Percentiles rank a stretch among this genome's conserved stretches.
Evolutionary conservation across 192 early-diverging fungal species (phyloP).

Genomic region (Phycomyces blakesleeanus): DNA sequence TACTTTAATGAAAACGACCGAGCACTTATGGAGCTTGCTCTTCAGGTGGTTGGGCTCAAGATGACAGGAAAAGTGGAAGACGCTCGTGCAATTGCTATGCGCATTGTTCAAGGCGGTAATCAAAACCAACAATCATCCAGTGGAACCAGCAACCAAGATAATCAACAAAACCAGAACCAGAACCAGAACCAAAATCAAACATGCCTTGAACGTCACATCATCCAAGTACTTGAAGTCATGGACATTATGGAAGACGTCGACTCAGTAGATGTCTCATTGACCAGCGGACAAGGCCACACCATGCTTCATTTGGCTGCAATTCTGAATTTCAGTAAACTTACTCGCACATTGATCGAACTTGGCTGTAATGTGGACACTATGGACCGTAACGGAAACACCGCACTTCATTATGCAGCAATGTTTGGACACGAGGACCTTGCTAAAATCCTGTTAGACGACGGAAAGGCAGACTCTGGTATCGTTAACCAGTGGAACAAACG

Average conservation of each 20-base stretch:
- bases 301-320: conserved; percentile 66
- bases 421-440: conserved; percentile 40
- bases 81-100: conserved; percentile 64
- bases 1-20: conserved; percentile 64
- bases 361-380: conserved; percentile 44
- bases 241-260: conserved; percentile 38
- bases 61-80: conserved; percentile 73
- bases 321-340: conserved; percentile 53
- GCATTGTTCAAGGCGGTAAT: conserved; percentile 45
- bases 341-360: conserved; percentile 37
- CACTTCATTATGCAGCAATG: conserved; percentile 60
- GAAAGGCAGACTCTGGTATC: conserved; percentile 11
- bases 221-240: conserved; percentile 35
- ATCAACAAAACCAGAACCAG: conserved; percentile 24
- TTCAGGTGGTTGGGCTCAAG: conserved; percentile 80
- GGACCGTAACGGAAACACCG: conserved; percentile 66
- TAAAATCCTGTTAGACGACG: conserved; percentile 45
- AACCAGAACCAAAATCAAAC: conserved; percentile 36
- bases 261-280: conserved; percentile 32
- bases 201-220: conserved; percentile 40
- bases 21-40: conserved; percentile 80
- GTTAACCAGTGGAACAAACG: conserved; percentile 16
- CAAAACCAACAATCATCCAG: neutral
- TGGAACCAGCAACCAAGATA: conserved; percentile 21
- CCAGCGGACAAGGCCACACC: conserved; percentile 46